Evolutionary conservation across 352 stramenopile genomes (phyloP), one percentile per base, ranked within the genome.

Genomic region (Globisporangium viniferum): DNA sequence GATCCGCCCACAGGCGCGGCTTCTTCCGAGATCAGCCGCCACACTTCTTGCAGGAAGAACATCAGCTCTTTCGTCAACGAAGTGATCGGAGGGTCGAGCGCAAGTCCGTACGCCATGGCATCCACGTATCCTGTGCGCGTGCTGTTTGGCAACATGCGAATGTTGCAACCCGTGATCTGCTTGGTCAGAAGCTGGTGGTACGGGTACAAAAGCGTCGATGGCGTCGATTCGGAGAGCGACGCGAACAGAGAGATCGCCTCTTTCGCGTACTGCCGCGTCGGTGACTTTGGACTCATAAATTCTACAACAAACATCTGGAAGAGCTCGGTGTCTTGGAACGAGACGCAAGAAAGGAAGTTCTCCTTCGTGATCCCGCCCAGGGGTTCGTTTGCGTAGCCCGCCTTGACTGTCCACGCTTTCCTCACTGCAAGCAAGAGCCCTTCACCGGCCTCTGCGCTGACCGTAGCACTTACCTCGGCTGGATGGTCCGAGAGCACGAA

Each of bases 231-330:
- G 10, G 87, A 78, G 14, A 94, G 72, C 35, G 69, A 68, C 18
- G 86, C 87, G 27, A 94, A 77, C 7, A 77, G 71, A 10, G 70
- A 65, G 31, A 96, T 92, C 39, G 84, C 92, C 54, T 85, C 66
- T 48, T 94, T 93, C 1, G 86, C 89, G 59, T 86, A 92, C 48
- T 80, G 67, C 35, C 89, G 77, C 56, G 87, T 79, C n/a, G 86
- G 78, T 0, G 83, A 71, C 49, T 91, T 92, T 12, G 86, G 68
- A 65, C 86, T 96, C 58, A 96, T 64, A 33, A 94, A 91, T 57
- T 96, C 87, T 33, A 94, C 86, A n/a, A 96, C 84, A 63, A 95
- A 84, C 70, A 95, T 88, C 64, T 95, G 86, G 33, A 96, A 88
- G 9, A 96, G 76, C 60, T 96, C 89, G 2, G 85, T 93, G 62